Base-by-base conservation (phyloP, 2,329 filamentous ascomycete species). In the Cadophora gregata region DNA sequence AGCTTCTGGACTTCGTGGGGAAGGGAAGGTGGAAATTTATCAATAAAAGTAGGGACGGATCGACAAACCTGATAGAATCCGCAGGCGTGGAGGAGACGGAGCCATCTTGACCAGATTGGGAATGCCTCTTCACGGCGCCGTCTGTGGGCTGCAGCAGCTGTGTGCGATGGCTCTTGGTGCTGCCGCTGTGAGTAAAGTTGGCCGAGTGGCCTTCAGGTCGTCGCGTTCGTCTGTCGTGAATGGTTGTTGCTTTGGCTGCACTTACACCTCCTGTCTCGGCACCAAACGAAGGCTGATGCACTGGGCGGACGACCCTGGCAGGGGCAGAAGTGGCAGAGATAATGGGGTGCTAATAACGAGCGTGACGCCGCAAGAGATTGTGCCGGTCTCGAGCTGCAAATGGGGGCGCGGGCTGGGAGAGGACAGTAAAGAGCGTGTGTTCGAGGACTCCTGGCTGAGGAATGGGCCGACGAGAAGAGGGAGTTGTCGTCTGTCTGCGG, bases 11-110 rank as follows among this genome's bases (percentile, higher is more conserved):
- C 36, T 63, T 60, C 53, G 48, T 53, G 51, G 47, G 24, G 55
- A 63, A 45, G 59, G 56, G 69, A 69, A 68, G 70, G 72, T 73
- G 69, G 70, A 70, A 68, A 69, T 60, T 70, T 67, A 73, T 64
- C 69, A 65, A 65, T 60, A 64, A 69, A 69, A 66, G 67, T 50
- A 67, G 59, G 69, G 62, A 58, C 51, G 62, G 64, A 60, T 67
- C 63, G 62, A 76, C 75, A 64, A 71, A 78, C 76, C 76, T 77
- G 76, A 78, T 55, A 78, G 75, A 70, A 78, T 76, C 69, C 76
- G 72, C 67, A 78, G 69, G 65, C 76, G 73, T 66, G 76, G 75
- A 73, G 76, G 70, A 68, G 75, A 72, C 21, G 76, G 75, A 67
- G 75, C 75, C 76, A 78, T 78, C 64, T 70, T 70, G 69, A 67